phyloP scores from a whole-genome alignment of 2,329 filamentous ascomycete genomes.

The Hypoxylon sp. region DNA sequence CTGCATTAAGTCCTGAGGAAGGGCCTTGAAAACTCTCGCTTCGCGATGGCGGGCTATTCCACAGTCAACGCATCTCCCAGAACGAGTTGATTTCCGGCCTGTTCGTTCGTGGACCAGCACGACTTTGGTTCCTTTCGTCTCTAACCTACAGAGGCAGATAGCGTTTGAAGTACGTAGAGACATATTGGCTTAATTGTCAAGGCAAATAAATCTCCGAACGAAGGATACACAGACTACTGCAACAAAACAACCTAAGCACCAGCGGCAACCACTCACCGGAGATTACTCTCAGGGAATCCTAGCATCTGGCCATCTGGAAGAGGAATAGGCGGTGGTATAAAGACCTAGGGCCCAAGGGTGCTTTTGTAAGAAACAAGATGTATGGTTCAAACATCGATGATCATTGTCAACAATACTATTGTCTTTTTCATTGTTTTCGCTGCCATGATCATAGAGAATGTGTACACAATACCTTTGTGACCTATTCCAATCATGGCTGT shows the following conservation, averaged over 20 bases:
- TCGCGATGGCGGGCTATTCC: slow-evolving; percentile 20
- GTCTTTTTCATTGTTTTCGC: background rate
- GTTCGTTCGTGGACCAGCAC: background rate
- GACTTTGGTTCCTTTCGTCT: background rate
- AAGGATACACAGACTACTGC: background rate
- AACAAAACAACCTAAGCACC: background rate
- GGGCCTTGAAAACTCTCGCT: slow-evolving; percentile 5
- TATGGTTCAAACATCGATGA: background rate
- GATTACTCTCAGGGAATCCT: background rate
- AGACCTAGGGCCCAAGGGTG: background rate
- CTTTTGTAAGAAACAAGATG: background rate
- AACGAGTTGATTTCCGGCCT: slow-evolving; percentile 17
- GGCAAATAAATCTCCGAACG: background rate
- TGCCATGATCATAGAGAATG: background rate
- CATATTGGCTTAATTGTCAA: slow-evolving; percentile 4
- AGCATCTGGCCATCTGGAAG: background rate
- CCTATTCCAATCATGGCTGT: background rate
- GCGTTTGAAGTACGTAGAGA: background rate
- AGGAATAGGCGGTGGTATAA: background rate
- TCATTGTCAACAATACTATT: background rate
- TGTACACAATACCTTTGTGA: background rate
- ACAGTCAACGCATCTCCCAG: slow-evolving; percentile 32
- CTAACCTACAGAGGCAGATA: slow-evolving; percentile 12
- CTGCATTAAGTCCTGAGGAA: background rate
- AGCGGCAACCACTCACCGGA: background rate